Percentiles rank a stretch among this genome's conserved stretches.
These are phyloP conservation scores for Phytophthora sp. DNA, from an alignment of 352 stramenopile species.

Conservation along the genomic window DNA sequence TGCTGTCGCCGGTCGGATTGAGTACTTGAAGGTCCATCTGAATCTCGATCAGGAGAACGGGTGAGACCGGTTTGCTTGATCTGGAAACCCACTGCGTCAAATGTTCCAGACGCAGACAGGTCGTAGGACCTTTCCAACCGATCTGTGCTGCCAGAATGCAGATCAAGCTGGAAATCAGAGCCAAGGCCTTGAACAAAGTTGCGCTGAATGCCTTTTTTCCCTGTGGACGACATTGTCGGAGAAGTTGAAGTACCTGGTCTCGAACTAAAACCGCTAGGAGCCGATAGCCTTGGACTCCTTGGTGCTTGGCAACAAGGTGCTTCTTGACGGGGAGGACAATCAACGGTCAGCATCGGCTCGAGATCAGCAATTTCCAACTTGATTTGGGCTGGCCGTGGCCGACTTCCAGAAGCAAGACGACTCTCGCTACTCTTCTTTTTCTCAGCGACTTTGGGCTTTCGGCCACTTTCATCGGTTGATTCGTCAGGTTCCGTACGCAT, in stretches of 20 bases:
- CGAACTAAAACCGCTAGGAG: conserved; percentile 11
- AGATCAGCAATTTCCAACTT: conserved; percentile 76
- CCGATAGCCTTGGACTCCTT: conserved; percentile 50
- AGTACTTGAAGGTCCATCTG: conserved; percentile 12
- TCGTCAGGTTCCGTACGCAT: conserved; percentile 42
- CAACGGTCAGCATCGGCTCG: conserved; percentile 26
- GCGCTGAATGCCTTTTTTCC: conserved; percentile 74
- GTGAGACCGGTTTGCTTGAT: conserved; percentile 87
- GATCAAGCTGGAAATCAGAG: conserved; percentile 72
- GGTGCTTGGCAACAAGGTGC: conserved; percentile 43
- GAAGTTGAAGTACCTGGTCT: conserved; percentile 43
- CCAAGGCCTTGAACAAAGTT: conserved; percentile 75
- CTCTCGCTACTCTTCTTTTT: conserved; percentile 53
- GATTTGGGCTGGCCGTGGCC: conserved; percentile 61
- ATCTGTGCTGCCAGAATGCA: conserved; percentile 61
- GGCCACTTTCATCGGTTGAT: conserved; percentile 29
- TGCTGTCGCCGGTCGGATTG: conserved; percentile 33
- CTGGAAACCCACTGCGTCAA: conserved; percentile 82
- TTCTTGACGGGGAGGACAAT: conserved; percentile 6
- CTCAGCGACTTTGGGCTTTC: conserved; percentile 44
- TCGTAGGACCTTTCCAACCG: conserved; percentile 82
- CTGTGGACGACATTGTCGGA: conserved; percentile 43
- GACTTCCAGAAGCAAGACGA: conserved; percentile 2
- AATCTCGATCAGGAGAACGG: conserved; percentile 56
- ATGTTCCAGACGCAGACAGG: conserved; percentile 80